Evolutionary conservation across 2,329 filamentous ascomycete species (phyloP).

Genomic region (Alternaria gansuensis): DNA sequence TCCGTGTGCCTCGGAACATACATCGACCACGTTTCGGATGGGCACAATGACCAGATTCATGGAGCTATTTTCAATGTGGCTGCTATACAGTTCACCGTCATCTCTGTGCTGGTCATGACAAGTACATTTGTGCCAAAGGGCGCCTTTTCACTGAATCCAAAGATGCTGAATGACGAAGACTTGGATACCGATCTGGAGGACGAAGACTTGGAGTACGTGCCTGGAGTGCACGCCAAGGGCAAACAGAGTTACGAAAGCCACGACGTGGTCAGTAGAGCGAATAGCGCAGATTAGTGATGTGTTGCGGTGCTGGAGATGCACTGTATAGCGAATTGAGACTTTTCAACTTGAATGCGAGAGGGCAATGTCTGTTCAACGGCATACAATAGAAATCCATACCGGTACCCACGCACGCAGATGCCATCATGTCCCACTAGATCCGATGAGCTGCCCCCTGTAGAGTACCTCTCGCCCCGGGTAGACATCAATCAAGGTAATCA

Average conservation of each 20-base stretch:
- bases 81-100: slow-evolving; percentile 60
- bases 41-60: slow-evolving; percentile 51
- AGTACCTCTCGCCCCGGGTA: not conserved
- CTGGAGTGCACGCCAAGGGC: slow-evolving; percentile 27
- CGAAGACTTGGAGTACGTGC: slow-evolving; percentile 38
- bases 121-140: slow-evolving; percentile 60
- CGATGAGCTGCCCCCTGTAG: not conserved
- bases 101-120: slow-evolving; percentile 54
- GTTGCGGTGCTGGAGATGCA: not conserved
- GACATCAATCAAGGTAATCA: not conserved
- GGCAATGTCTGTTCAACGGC: not conserved
- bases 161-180: slow-evolving; percentile 53
- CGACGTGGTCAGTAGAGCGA: slow-evolving; percentile 35
- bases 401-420: not conserved
- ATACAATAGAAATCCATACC: not conserved
- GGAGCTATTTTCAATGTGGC: slow-evolving; percentile 56
- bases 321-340: not conserved
- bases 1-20: slow-evolving; percentile 59
- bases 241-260: slow-evolving; percentile 37
- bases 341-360: not conserved
- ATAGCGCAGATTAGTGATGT: slow-evolving; percentile 17
- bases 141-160: slow-evolving; percentile 57
- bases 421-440: not conserved
- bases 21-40: slow-evolving; percentile 56
- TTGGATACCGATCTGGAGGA: slow-evolving; percentile 49